Base-by-base conservation (phyloP, 352 stramenopile species). In the Pythium graminicola region DNA sequence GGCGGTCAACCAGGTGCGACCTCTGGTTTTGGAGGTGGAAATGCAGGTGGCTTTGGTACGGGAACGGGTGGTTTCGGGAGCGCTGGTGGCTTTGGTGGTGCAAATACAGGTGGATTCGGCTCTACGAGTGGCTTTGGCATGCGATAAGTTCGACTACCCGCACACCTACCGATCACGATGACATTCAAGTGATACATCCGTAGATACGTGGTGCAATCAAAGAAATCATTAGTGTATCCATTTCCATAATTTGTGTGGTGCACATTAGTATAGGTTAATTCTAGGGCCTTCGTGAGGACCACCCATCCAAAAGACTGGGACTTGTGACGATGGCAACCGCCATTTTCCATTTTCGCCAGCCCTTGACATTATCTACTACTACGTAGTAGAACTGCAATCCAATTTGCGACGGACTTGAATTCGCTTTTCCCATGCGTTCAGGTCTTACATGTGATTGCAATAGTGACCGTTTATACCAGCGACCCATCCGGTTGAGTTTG, bases 381-480 rank as follows among this genome's bases (percentile, higher is more conserved):
- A n/a, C n/a, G n/a, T n/a, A n/a, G n/a, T n/a, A n/a, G n/a, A n/a
- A n/a, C n/a, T 65, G 78, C 78, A 89, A 73, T 85, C 70, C 73
- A 86, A 83, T 81, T 89, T 89, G 78, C 78, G 78, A 89, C 78
- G 83, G 78, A 87, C 73, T 76, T 60, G 78, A 65, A 57, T 51
- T 68, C 58, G 55, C 55, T 43, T 63, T 60, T 42, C 69, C 58
- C 63, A 64, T 89, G 73, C 78, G 64, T 63, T 63, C 76, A 77
- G 72, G 74, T 87, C 78, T 89, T 89, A 89, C 78, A 87, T 83
- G 70, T 49, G 72, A 85, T 76, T 87, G 78, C 78, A 73, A 89
- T 68, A 89, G 78, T 43, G 66, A 89, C 54, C 70, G 78, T 89
- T 89, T 85, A 85, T 76, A 86, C 72, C 64, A 89, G 78, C 78